Evolutionary conservation across 1,139 yeast species (phyloP).

Genomic region (Blastobotrys buckinghamii): DNA sequence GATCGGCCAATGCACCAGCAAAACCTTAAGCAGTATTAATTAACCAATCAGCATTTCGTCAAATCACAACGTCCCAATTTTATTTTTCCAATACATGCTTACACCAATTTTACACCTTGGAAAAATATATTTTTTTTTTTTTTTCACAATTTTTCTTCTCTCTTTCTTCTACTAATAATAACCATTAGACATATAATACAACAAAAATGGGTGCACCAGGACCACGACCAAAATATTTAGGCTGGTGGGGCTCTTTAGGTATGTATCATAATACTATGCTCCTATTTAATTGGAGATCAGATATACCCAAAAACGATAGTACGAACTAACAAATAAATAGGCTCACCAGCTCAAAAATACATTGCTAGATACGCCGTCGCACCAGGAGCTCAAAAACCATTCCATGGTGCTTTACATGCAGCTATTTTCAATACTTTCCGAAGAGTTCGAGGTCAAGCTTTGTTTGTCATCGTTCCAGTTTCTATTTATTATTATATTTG

Average conservation of each 20-base stretch:
- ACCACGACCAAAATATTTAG: slow-evolving; percentile 71
- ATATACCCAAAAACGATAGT: not conserved
- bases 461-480: slow-evolving; percentile 74
- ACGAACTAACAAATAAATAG: slow-evolving; percentile 31
- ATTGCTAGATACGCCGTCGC: slow-evolving; percentile 66
- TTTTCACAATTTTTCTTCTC: not conserved
- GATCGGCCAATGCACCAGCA: no score
- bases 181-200: not conserved
- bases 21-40: not conserved
- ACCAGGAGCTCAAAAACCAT: slow-evolving; percentile 89
- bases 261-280: no score
- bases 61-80: not conserved
- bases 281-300: no score
- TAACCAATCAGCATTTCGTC: slow-evolving; percentile 4
- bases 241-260: slow-evolving; percentile 85
- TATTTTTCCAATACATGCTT: not conserved
- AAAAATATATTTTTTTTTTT: not conserved
- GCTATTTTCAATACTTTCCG: slow-evolving; percentile 92
- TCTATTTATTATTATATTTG: slow-evolving; percentile 80
- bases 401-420: slow-evolving; percentile 79
- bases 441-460: slow-evolving; percentile 82
- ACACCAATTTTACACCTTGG: not conserved
- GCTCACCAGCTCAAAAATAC: slow-evolving; percentile 72
- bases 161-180: not conserved
- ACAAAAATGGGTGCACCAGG: slow-evolving; percentile 63